phyloP scores from a whole-genome alignment of 257 asterid genomes.

The Lycium barbarum region DNA sequence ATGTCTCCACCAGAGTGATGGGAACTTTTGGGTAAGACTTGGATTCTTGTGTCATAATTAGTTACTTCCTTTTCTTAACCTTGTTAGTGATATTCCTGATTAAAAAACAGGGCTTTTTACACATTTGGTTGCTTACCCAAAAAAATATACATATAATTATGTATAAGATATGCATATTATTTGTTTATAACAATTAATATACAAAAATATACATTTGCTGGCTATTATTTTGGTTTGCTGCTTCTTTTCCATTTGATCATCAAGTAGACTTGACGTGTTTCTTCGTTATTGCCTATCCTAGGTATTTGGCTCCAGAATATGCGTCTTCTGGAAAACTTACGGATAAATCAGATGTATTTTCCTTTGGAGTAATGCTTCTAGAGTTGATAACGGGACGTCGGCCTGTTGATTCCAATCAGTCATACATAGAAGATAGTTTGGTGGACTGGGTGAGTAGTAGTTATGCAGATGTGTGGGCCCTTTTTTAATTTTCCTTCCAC shows the following conservation, averaged over 20 bases:
- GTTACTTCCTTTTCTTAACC: neutral
- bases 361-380: conserved; percentile 90
- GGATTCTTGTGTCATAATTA: conserved; percentile 4
- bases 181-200: too few species aligned
- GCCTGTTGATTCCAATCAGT: conserved; percentile 63
- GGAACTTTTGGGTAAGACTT: conserved; percentile 87
- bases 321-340: conserved; percentile 95
- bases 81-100: neutral
- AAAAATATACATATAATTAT: too few species aligned
- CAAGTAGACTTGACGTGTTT: neutral
- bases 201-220: too few species aligned
- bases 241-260: neutral
- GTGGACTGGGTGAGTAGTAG: conserved; percentile 82
- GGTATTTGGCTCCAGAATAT: conserved; percentile 98
- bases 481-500: conserved; percentile 6
- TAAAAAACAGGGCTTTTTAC: too few species aligned
- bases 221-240: neutral
- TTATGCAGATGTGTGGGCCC: neutral
- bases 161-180: too few species aligned
- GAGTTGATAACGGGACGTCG: conserved; percentile 95
- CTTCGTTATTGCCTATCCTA: conserved; percentile 36
- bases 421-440: conserved; percentile 82
- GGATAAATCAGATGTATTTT: conserved; percentile 92
- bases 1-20: conserved; percentile 93
- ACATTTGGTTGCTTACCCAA: too few species aligned